Evolutionary conservation across 805 yeast genomes (phyloP).

Genomic region (Blastobotrys robertii): DNA sequence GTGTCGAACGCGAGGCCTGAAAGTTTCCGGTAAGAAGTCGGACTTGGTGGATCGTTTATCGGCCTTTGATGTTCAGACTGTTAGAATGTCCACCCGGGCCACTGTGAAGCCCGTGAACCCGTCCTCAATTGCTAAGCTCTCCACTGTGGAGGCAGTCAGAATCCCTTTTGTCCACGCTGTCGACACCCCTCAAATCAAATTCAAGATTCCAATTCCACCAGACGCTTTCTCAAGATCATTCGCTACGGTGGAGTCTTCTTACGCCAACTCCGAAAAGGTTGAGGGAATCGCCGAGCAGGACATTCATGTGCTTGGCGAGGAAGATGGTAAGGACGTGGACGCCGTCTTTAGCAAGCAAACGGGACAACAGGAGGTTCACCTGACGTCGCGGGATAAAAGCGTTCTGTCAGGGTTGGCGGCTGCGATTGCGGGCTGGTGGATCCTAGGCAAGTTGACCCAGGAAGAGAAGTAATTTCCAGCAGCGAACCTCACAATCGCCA

Average conservation of each 20-base stretch:
- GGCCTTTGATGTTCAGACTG: conserved; percentile 10
- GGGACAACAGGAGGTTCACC: conserved; percentile 6
- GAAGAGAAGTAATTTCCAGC: not conserved
- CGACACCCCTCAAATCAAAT: conserved; percentile 13
- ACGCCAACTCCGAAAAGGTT: conserved; percentile 7
- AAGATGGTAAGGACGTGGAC: conserved; percentile 9
- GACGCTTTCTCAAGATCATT: conserved; percentile 10
- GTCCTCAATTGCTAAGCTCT: conserved; percentile 14
- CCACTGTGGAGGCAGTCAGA: not conserved
- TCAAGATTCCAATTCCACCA: conserved; percentile 26
- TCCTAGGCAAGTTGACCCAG: conserved; percentile 13
- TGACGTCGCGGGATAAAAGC: conserved; percentile 25
- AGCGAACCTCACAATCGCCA: too few relatives aligned
- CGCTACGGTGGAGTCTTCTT: conserved; percentile 5
- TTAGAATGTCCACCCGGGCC: not conserved
- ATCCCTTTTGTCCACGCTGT: not conserved
- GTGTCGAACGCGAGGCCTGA: conserved; percentile 50
- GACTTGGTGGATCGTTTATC: conserved; percentile 38
- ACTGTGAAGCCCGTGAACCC: conserved; percentile 6
- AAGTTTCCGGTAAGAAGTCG: conserved; percentile 50
- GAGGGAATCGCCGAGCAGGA: conserved; percentile 15
- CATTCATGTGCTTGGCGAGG: conserved; percentile 14
- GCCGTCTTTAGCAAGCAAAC: conserved; percentile 10
- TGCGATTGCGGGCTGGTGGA: conserved; percentile 30
- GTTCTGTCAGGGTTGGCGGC: conserved; percentile 25